A percentile compares a stretch with the other conserved stretches of the same genome.
These are phyloP conservation scores for Scutellaria minor DNA, from an alignment of 257 asterid species.

Conservation along the genomic window DNA sequence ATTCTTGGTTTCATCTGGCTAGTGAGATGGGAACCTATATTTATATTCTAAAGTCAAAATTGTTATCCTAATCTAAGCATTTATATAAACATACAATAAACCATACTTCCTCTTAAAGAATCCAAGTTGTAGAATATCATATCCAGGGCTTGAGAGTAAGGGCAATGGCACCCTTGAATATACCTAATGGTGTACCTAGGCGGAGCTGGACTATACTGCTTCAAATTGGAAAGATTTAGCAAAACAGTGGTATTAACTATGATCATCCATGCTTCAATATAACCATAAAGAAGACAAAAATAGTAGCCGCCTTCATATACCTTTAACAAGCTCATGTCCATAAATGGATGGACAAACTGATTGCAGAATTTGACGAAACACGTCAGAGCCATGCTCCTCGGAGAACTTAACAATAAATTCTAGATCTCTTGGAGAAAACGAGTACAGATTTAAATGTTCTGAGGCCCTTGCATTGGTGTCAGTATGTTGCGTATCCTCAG, in stretches of 20 bases:
- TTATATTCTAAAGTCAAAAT: slow-evolving; percentile 18
- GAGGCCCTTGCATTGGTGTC: slow-evolving; percentile 51
- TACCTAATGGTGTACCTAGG: slow-evolving; percentile 1
- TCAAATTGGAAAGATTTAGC: slow-evolving; percentile 10
- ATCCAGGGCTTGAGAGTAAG: slow-evolving; percentile 9
- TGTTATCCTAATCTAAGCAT: slow-evolving; percentile 6
- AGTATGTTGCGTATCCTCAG: slow-evolving; percentile 58
- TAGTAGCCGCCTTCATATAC: slow-evolving; percentile 42
- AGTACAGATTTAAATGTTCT: slow-evolving; percentile 68
- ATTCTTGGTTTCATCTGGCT: slow-evolving; percentile 21
- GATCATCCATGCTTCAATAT: slow-evolving; percentile 25
- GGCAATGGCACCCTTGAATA: slow-evolving; percentile 17
- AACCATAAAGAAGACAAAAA: slow-evolving; percentile 5
- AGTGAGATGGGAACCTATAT: slow-evolving; percentile 21
- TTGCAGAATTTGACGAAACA: slow-evolving; percentile 80
- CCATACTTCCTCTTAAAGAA: not conserved
- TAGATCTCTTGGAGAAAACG: slow-evolving; percentile 88
- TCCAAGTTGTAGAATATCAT: slow-evolving; percentile 25
- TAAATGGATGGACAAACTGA: slow-evolving; percentile 95
- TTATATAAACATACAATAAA: slow-evolving; percentile 8
- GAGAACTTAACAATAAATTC: slow-evolving; percentile 89
- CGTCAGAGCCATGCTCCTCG: slow-evolving; percentile 85
- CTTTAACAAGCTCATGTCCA: slow-evolving; percentile 98
- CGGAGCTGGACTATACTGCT: slow-evolving; percentile 10
- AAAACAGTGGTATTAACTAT: slow-evolving; percentile 22